Percentiles rank a stretch among this genome's conserved stretches.
Evolutionary conservation across 2,329 filamentous ascomycete genomes (phyloP).

Genomic region (Pseudogymnoascus pannorum): DNA sequence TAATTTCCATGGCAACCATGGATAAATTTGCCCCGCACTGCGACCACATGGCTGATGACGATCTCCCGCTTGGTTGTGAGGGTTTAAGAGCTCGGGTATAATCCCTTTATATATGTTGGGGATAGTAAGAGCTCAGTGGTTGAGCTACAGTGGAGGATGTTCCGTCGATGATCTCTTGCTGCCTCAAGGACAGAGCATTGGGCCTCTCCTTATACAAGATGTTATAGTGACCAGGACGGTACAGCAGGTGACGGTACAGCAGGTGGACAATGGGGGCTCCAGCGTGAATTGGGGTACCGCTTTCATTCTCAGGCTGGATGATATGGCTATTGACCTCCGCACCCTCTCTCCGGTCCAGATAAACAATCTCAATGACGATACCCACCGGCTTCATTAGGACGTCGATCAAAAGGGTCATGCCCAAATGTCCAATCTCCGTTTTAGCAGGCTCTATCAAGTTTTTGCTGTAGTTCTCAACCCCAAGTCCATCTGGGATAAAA

Average conservation of each 20-base stretch:
- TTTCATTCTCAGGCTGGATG: slow-evolving; percentile 34
- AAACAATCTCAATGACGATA: slow-evolving; percentile 79
- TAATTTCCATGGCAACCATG: slow-evolving; percentile 15
- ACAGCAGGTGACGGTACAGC: slow-evolving; percentile 62
- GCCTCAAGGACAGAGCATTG: slow-evolving; percentile 18
- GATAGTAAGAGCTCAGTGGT: slow-evolving; percentile 8
- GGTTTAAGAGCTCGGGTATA: slow-evolving; percentile 8
- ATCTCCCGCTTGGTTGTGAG: slow-evolving; percentile 9
- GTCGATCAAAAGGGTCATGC: slow-evolving; percentile 68
- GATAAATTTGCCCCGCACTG: slow-evolving; percentile 6
- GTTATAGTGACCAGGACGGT: no score
- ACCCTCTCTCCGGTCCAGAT: slow-evolving; percentile 80
- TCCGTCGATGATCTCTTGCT: slow-evolving; percentile 15
- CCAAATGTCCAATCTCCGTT: slow-evolving; percentile 86
- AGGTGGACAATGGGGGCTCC: slow-evolving; percentile 47
- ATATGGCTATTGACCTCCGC: slow-evolving; percentile 58
- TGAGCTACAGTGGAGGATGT: slow-evolving; percentile 8
- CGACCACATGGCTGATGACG: slow-evolving; percentile 9
- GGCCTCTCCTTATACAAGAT: slow-evolving; percentile 64
- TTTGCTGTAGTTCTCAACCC: slow-evolving; percentile 61
- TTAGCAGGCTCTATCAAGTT: slow-evolving; percentile 65
- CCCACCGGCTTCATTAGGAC: slow-evolving; percentile 72
- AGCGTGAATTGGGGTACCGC: slow-evolving; percentile 26
- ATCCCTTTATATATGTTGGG: not conserved
- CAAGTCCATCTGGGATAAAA: slow-evolving; percentile 54